Evolutionary conservation across 75 land plant species (phyloP), one percentile per base, ranked within the genome.

Genomic region (Picea glauca): DNA sequence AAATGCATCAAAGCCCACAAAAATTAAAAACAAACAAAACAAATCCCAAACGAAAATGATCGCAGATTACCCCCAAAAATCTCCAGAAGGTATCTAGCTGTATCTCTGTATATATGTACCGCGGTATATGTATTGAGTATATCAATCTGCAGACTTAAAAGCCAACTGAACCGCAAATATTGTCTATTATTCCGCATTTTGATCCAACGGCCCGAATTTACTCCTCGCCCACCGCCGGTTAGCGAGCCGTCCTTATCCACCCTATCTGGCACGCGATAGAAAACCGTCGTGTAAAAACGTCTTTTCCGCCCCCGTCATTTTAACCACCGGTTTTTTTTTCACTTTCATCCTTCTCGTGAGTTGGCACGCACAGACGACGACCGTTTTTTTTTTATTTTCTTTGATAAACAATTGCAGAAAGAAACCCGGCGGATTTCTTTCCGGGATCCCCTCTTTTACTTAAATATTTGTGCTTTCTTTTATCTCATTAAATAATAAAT

Each of bases 351-450:
- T 66, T n/a, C 70, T 66, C 50, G 56, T 70, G 74, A 70, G 74
- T 70, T 70, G 74, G 54, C 74, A 43, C 46, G 74, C 74, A 70
- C 74, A 70, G 54, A 70, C 50, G 74, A 70, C n/a, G 74, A 70
- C 50, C 43, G 40, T 66, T 66, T 66, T 26, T 15, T 20, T 66
- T 15, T 66, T 35, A 15, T 15, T 32, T 32, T 18, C 31, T 65
- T 9, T 50, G 12, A 9, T 66, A 66, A 40, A 40, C 40, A 70
- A 68, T 68, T 38, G 74, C 46, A 70, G 74, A 70, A 70, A 70
- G 74, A 70, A 70, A 70, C 74, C 74, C 74, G 54, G 74, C 74
- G 54, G 74, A 70, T 70, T 70, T 70, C 74, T 70, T 70, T 70
- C 50, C 74, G 74, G 74, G 74, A 70, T 70, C 54, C 74, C 43